phyloP scores from a whole-genome alignment of 768 basidiomycete species.

The Kockovaella imperatae region DNA sequence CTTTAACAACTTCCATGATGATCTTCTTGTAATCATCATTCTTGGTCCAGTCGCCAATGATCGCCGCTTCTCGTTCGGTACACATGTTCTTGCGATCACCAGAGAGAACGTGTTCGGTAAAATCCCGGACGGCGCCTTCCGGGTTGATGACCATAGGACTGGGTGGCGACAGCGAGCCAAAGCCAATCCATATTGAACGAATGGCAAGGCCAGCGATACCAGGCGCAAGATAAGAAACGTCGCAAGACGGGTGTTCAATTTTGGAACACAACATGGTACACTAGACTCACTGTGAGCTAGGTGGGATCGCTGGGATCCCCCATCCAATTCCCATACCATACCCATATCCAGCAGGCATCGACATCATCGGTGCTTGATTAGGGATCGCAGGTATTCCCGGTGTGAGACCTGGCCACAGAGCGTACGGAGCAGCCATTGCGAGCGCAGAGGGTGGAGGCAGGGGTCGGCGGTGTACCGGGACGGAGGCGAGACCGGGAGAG shows the following conservation, averaged over 20 bases:
- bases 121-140: conserved; percentile 22
- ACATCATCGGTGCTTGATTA: neutral
- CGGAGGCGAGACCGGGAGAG: neutral
- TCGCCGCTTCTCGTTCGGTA: conserved; percentile 9
- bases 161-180: conserved; percentile 1
- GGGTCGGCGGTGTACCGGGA: neutral
- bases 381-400: neutral
- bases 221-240: neutral
- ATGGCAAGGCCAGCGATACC: neutral
- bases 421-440: conserved; percentile 8
- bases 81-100: conserved; percentile 18
- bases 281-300: conserved; percentile 4
- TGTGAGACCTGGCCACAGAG: conserved; percentile 3
- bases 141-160: conserved; percentile 23
- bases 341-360: neutral
- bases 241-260: neutral
- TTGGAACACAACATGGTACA: neutral
- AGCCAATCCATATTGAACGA: neutral
- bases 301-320: conserved; percentile 9
- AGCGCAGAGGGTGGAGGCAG: neutral
- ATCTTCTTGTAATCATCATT: conserved; percentile 27
- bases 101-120: conserved; percentile 22
- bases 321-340: neutral
- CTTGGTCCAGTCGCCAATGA: conserved; percentile 24
- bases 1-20: conserved; percentile 32